Evolutionary conservation across 1,284 basidiomycete species (phyloP), one percentile per base, ranked within the genome.

Genomic region (Anthracocystis walkeri): DNA sequence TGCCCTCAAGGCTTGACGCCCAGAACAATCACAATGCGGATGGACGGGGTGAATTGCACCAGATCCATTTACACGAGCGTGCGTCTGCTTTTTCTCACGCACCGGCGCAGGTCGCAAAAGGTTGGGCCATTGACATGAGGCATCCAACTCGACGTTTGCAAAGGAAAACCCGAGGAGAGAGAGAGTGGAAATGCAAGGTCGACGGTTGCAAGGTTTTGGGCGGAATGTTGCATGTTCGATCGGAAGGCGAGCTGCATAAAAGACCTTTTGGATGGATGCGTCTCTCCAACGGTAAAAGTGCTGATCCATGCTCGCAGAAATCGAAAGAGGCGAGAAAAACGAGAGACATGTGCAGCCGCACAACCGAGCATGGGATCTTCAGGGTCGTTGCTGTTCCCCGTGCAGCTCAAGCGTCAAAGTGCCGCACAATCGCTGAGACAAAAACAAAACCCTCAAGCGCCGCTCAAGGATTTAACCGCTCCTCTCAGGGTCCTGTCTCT

Each of bases 181-280:
- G 14, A 4, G 35, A 16, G 12, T 38, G 35, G 35, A 38, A 38
- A 14, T 38, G 35, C 35, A 38, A 27, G 18, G 45, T 27, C 23
- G 8, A 20, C 21, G 45, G 23, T 14, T 48, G 46, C 25, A 54
- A 33, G 50, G 50, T 38, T 25, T 42, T 21, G 27, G 54, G 27
- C 12, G 54, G 54, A 56, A 56, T 56, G 54, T 46, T 23, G 42
- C 38, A 18, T 42, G 27, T 56, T 55, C 53, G 53, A 55, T 55
- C 53, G 53, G 53, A 55, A 44, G 53, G 53, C 27, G 42, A 38
- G 42, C 42, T 56, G 54, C 54, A 56, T 56, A 4, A 33, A 27
- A 25, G 35, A 23, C 31, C 18, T 16, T 3, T 21, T 42, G 20
- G 23, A 23, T 45, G 42, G 20, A 45, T 38, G 35, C 35, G 35